Base-by-base conservation (phyloP, 139 green algal species). In the Klebsormidium nitens region DNA sequence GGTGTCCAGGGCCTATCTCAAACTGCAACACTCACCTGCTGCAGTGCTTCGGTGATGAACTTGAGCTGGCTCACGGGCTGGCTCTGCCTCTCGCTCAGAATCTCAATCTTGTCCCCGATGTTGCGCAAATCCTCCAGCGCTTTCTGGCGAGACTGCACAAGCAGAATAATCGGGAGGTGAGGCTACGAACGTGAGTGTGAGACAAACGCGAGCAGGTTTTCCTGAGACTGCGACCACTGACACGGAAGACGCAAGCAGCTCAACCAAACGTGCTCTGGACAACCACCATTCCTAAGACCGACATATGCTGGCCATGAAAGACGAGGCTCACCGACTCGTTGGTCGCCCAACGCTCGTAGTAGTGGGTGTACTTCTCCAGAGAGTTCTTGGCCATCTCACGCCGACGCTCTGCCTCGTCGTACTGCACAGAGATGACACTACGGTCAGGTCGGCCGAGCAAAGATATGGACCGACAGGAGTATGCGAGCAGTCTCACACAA, bases 341-440 rank as follows among this genome's bases (percentile, higher is more conserved):
- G 68, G 90, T 87, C 8, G 80, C 75, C 84, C 84, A 93, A 11
- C 88, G 86, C 81, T 95, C 86, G 74, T 87, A 95, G 85, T 92
- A 95, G 75, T 96, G 82, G 72, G 88, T 88, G 80, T 95, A 94
- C 39, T 91, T 84, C 86, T 95, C 87, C 62, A 98, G 80, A 3
- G 86, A 88, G 48, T 85, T 70, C 82, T 91, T 92, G 29, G 93
- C 93, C 31, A 89, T 89, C 55, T 93, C 84, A 1, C 90, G 82
- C 74, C 87, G 79, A 74, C 79, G 80, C 77, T 85, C 67, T 42
- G 92, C 88, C 61, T 93, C 90, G 59, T 96, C 85, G 28, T 91
- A 89, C 55, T 95, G 70, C 59, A 59, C 1, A 3, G 11, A n/a
- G n/a, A n/a, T n/a, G n/a, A n/a, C n/a, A n/a, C n/a, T n/a, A n/a